Evolutionary conservation across 164 flowering plant species (phyloP), one percentile per base, ranked within the genome.

Genomic region (Houttuynia cordata): DNA sequence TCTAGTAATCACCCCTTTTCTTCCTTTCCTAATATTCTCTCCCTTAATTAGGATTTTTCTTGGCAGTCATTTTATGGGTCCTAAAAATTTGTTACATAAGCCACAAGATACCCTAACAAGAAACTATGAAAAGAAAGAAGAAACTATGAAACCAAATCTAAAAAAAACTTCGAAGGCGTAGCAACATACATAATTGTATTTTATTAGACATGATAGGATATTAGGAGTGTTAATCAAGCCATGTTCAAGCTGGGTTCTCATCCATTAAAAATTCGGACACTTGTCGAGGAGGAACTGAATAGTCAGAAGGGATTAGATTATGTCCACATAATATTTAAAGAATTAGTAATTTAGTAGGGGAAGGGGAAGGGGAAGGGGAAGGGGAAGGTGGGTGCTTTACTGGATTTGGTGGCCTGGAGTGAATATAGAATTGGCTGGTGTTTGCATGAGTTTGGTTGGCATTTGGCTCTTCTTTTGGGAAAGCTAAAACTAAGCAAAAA

Each of bases 401-500:
- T 54, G 30, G 57, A 62, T 10, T 40, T 54, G 65, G 65, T 62
- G 61, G 61, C 19, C 45, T 37, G 56, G 51, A 61, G 56, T 34
- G 12, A 56, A 1, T 50, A 61, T 25, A 22, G 56, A 54, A 66
- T 23, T 23, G 37, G 30, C 34, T 10, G 49, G 34, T 23, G 37
- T 24, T 14, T 42, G 41, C 55, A 41, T 61, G 70, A 61, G 66
- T 59, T 58, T 70, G 79, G 83, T 73, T 75, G 82, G 83, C 81
- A 74, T 67, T n/a, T 30, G 79, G 79, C 78, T 72, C 82, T 76
- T 24, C 78, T 79, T 79, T 79, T 72, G 67, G 75, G 64, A 78
- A 78, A 76, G 73, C 63, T 64, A 70, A 63, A 75, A 63, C 63
- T 62, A 67, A 66, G 68, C 67, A 78, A 17, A 4, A 45, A 68